Evolutionary conservation across 192 early-diverging fungal genomes (phyloP), one percentile per base, ranked within the genome.

Genomic region (Podochytrium sp.): DNA sequence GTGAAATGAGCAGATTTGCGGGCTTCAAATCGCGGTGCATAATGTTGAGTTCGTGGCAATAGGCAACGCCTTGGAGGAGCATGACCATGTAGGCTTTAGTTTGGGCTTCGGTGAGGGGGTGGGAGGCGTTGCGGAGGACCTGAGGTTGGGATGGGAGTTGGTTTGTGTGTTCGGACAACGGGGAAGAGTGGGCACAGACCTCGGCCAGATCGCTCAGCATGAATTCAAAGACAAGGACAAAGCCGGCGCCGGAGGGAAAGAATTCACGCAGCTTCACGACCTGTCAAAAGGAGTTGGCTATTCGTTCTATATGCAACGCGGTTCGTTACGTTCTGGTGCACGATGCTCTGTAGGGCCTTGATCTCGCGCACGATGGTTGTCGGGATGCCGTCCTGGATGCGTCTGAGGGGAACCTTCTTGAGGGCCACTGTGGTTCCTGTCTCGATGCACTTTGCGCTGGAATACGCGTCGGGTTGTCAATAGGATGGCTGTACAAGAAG

Each of bases 21-120:
- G 85, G 78, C 60, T 80, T 83, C 39, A 74, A 50, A 33, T 69
- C 86, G 18, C 88, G 66, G 74, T 89, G 88, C 83, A 89, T 84
- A 53, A 89, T 87, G 66, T 77, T 73, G 68, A 88, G 85, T 20
- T 79, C 75, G 61, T 89, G 88, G 53, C 86, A 84, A 60, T 85
- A 89, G 3, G 82, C 81, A 34, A 89, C 73, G 20, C 88, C 88
- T 51, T 85, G 85, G 10, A 89, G 77, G 25, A 89, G 65, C 85
- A 85, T 85, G 27, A 85, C 53, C 83, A 87, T 84, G 79, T 85
- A 85, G 3, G 84, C 82, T 65, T 87, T 87, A 55, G 84, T 68
- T 71, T 87, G 86, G 3, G 82, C 76, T 40, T 81, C 85, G 2
- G 80, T 85, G n/a, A 87, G 73, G 30, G 81, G 79, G 5, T 72